Evolutionary conservation across 2,329 filamentous ascomycete species (phyloP), one percentile per base, ranked within the genome.

Genomic region (Nemania sp.): DNA sequence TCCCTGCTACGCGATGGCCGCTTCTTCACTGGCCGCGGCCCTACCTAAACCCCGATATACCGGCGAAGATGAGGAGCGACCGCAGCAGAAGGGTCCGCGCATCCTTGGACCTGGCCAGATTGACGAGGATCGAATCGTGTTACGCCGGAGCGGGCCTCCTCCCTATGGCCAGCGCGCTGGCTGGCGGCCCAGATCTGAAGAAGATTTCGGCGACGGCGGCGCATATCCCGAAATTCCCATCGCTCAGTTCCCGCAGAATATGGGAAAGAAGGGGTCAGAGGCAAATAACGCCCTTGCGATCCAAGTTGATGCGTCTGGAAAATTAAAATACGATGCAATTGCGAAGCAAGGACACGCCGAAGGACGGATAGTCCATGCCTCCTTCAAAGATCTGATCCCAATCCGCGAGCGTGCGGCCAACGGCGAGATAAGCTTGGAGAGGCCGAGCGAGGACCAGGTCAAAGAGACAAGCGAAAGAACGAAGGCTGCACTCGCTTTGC

Each of bases 241-340:
- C 47, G 94, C 93, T 37, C 94, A 99, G 69, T 99, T 97, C 69
- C 94, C 94, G 9, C 82, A 96, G 45, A 90, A 96, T 55, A 97
- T 97, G 91, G 93, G 93, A 54, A 85, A 87, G 66, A 95, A 96
- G 73, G 80, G 81, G 30, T 77, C 83, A 7, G 80, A 78, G 26
- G 83, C 80, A 41, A 94, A 86, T 62, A 97, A 96, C 74, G 92
- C 94, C 50, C 81, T 99, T 42, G 88, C 91, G n/a, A 81, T 97
- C 26, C 90, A 96, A 70, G 91, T 97, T 30, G 91, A 97, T 68
- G 84, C 81, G 0, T 88, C 96, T 61, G 94, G 94, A 39, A 96
- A 95, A 69, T 89, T 97, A 59, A 95, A 96, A 73, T 99, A 97
- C 76, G 91, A 96, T 71, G 91, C 92, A 49, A 96, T 99, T 67